Evolutionary conservation across 2,329 filamentous ascomycete species (phyloP).

Genomic region (Triangularia setosa): DNA sequence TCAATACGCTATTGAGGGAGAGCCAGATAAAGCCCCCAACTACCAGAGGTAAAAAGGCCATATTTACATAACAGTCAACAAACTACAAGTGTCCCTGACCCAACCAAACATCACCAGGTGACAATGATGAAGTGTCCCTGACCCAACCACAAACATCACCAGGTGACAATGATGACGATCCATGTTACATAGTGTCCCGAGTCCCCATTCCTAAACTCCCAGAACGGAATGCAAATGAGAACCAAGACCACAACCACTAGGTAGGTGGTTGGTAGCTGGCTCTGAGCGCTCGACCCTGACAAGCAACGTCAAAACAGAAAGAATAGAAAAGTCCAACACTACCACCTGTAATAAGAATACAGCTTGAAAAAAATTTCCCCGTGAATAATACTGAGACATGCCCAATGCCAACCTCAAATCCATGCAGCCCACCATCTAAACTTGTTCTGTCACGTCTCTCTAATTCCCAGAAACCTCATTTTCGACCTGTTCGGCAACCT

Average conservation of each 20-base stretch:
- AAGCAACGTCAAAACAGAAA: background rate
- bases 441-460: background rate
- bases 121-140: too few species aligned
- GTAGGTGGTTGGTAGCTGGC: background rate
- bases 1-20: too few species aligned
- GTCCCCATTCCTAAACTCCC: background rate
- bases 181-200: background rate
- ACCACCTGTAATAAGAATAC: background rate
- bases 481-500: slow-evolving; percentile 55
- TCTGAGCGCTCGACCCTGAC: background rate
- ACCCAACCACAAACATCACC: background rate
- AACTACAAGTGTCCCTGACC: too few species aligned
- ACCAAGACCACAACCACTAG: background rate
- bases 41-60: too few species aligned
- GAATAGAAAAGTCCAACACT: background rate
- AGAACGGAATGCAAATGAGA: background rate
- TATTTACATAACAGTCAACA: background rate
- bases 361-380: background rate
- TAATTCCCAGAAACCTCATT: slow-evolving; percentile 31
- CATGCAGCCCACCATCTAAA: slow-evolving; percentile 1
- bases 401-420: background rate
- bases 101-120: too few species aligned
- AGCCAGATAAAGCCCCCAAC: too few species aligned
- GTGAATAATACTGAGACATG: background rate
- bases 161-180: background rate